These are phyloP conservation scores for Phialophora expanda DNA, from an alignment of 2,329 filamentous ascomycete genomes.

Conservation along the genomic window DNA sequence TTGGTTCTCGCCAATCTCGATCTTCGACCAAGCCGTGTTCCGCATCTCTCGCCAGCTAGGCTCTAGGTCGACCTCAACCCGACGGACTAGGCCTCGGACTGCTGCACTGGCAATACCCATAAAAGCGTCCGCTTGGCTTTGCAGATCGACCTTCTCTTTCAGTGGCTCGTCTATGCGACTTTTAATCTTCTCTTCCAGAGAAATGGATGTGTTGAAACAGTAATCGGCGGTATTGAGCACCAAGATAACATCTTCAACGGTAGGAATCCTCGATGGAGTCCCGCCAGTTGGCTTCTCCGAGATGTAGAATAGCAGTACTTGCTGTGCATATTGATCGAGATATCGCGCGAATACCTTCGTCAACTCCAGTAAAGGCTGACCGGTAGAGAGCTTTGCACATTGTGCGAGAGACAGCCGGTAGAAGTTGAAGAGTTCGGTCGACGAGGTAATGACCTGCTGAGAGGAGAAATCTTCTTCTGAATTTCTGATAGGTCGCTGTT, in stretches of 20 bases:
- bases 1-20: constrained; percentile 92
- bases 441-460: constrained; percentile 87
- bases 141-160: constrained; percentile 77
- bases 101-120: constrained; percentile 91
- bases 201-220: constrained; percentile 90
- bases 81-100: constrained; percentile 80
- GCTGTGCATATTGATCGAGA: constrained; percentile 91
- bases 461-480: constrained; percentile 90
- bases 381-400: constrained; percentile 93
- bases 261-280: constrained; percentile 57
- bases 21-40: constrained; percentile 91
- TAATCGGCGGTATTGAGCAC: constrained; percentile 98
- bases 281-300: constrained; percentile 63
- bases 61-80: constrained; percentile 81
- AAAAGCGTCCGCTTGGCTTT: constrained; percentile 92
- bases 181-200: constrained; percentile 93
- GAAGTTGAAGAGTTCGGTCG: constrained; percentile 96
- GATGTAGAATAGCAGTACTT: constrained; percentile 78
- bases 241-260: constrained; percentile 76
- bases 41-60: constrained; percentile 95
- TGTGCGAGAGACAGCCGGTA: constrained; percentile 92
- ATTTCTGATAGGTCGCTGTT: constrained; percentile 76
- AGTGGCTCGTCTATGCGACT: constrained; percentile 83
- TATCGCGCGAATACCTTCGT: constrained; percentile 88
- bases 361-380: constrained; percentile 82